Percentiles rank a stretch among this genome's conserved stretches.
phyloP scores from a whole-genome alignment of 352 stramenopile species.

The Aphanomyces astaci region DNA sequence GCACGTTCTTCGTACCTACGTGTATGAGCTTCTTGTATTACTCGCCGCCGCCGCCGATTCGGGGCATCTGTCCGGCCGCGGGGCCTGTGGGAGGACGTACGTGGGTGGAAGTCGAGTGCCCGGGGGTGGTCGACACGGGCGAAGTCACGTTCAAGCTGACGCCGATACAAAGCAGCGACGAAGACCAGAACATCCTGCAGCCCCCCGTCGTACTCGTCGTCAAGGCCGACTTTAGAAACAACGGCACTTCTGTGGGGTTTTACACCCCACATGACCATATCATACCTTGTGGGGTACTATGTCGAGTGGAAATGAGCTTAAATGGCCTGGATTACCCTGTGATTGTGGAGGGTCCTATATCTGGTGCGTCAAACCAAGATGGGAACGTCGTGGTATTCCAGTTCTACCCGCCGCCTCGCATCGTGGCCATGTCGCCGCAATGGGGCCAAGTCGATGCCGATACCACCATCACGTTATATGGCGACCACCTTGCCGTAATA shows the following conservation, averaged over 20 bases:
- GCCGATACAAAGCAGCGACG: too few relatives aligned
- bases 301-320: background rate
- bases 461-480: background rate
- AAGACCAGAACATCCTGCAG: too few relatives aligned
- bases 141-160: slow-evolving; percentile 14
- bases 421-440: background rate
- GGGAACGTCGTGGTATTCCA: background rate
- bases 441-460: slow-evolving; percentile 8
- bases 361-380: too few relatives aligned
- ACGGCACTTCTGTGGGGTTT: too few relatives aligned
- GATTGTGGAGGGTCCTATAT: too few relatives aligned
- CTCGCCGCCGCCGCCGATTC: background rate
- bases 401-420: slow-evolving; percentile 10
- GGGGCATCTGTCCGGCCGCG: background rate
- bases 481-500: background rate
- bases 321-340: slow-evolving; percentile 21
- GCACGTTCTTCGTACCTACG: slow-evolving; percentile 9
- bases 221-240: background rate
- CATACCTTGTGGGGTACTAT: too few relatives aligned
- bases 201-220: background rate
- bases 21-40: slow-evolving; percentile 14
- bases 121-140: slow-evolving; percentile 6
- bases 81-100: slow-evolving; percentile 1
- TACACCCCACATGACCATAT: too few relatives aligned
- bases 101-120: background rate